A percentile compares a stretch with the other conserved stretches of the same genome.
Conservation (phyloP, 768 basidiomycete species). For the Lyophyllum decastes region DNA sequence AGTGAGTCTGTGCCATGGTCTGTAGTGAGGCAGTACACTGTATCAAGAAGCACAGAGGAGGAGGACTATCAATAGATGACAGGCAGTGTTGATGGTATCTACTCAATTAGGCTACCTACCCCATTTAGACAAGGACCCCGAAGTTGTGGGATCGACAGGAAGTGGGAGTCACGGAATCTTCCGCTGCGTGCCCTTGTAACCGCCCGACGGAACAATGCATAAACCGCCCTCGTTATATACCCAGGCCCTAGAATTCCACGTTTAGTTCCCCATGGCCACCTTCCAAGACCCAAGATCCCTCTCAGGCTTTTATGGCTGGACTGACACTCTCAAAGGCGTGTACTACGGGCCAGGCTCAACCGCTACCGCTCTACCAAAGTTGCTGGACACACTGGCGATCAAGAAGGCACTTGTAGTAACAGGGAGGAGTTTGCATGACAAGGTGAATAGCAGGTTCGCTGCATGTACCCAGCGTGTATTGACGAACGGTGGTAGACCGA, state of each 20-base stretch:
- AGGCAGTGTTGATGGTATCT: too few relatives aligned
- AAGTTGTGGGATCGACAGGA: too few relatives aligned
- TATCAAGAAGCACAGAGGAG: too few relatives aligned
- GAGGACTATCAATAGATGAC: too few relatives aligned
- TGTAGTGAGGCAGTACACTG: too few relatives aligned
- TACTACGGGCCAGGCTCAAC: slow-evolving; percentile 75
- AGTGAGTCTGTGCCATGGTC: too few relatives aligned
- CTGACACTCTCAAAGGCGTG: slow-evolving; percentile 65
- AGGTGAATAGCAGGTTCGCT: slow-evolving; percentile 38
- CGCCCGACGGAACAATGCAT: background rate
- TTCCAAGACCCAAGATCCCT: slow-evolving; percentile 16
- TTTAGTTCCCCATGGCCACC: slow-evolving; percentile 14
- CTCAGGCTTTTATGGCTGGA: slow-evolving; percentile 66
- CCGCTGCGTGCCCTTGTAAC: too few relatives aligned
- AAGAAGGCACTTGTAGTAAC: slow-evolving; percentile 74
- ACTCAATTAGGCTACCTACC: too few relatives aligned
- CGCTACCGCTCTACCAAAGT: slow-evolving; percentile 60
- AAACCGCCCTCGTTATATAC: background rate
- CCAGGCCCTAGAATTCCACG: background rate
- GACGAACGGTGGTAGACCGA: slow-evolving; percentile 46
- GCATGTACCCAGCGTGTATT: background rate
- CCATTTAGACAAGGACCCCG: too few relatives aligned
- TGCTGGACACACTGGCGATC: slow-evolving; percentile 53
- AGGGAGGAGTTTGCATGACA: slow-evolving; percentile 65
- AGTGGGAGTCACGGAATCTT: too few relatives aligned